Evolutionary conservation across 768 basidiomycete genomes (phyloP), one percentile per base, ranked within the genome.

Genomic region (Vishniacozyma victoriae): DNA sequence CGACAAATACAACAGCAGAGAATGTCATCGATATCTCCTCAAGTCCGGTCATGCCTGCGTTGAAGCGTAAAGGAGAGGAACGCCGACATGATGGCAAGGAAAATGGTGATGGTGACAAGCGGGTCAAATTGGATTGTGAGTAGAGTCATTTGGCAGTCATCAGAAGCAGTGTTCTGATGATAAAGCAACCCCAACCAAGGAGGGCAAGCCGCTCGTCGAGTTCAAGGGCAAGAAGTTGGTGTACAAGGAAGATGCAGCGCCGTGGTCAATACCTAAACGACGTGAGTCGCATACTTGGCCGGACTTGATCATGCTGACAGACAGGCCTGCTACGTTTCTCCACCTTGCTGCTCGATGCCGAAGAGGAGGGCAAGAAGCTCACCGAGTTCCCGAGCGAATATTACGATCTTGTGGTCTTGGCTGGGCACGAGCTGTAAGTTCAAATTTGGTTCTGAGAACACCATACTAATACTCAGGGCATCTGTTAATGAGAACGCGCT

Each of bases 381-480:
- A 47, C 35, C 3, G 45, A 41, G 12, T 38, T 65, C 3, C 65
- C 65, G 15, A 57, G 56, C 35, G 55, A 62, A 22, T 45, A 45
- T 24, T 50, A 50, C 44, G 50, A 43, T 20, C 19, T 67, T 25
- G 45, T 64, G 6, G 60, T 55, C 0, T 42, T 52, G 44, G 50
- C 50, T 40, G 62, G 65, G 18, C 57, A 61, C 26, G 65, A 67
- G 45, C 44, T 48, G 65, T 67, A 22, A 46, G 59, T 52, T 38
- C 18, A 19, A 44, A 9, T 26, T 22, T 22, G 13, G 22, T 12
- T 13, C 36, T 46, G 22, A 25, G 15, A 16, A 45, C 40, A 27
- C 27, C 15, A 18, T 13, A n/a, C 26, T 37, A 24, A 52, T 7
- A 20, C 25, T 4, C 29, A 64, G 59, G 6, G 43, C 57, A 3